Evolutionary conservation across 1,284 basidiomycete genomes (phyloP).

Genomic region (Pascua guehoae): DNA sequence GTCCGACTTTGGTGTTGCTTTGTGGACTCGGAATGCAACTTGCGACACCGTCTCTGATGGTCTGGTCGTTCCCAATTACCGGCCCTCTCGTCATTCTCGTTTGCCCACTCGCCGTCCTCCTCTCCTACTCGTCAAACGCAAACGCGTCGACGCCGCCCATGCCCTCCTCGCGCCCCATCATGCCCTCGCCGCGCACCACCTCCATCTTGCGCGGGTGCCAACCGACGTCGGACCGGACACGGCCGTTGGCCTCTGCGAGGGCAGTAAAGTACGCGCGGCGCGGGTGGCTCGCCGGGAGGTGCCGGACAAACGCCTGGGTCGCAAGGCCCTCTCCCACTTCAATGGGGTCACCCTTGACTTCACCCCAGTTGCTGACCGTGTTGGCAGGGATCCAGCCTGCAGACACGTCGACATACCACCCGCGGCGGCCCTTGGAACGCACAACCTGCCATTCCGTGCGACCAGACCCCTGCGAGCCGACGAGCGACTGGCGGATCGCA

Average conservation of each 20-base stretch:
- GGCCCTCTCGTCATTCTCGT: too few relatives aligned
- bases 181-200: slow-evolving; percentile 81
- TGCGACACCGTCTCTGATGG: too few relatives aligned
- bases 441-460: slow-evolving; percentile 74
- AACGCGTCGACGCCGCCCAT: slow-evolving; percentile 90
- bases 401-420: slow-evolving; percentile 90
- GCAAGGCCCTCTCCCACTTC: slow-evolving; percentile 11
- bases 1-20: too few relatives aligned
- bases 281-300: slow-evolving; percentile 55
- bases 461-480: slow-evolving; percentile 52
- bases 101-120: too few relatives aligned
- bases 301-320: slow-evolving; percentile 33
- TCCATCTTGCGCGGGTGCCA: slow-evolving; percentile 99
- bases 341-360: neutral
- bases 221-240: slow-evolving; percentile 82
- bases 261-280: slow-evolving; percentile 65
- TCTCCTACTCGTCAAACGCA: slow-evolving; percentile 58
- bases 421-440: slow-evolving; percentile 83
- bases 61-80: too few relatives aligned
- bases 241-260: slow-evolving; percentile 77
- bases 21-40: too few relatives aligned
- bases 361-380: slow-evolving; percentile 14
- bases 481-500: slow-evolving; percentile 60
- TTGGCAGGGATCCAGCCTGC: slow-evolving; percentile 64
- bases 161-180: slow-evolving; percentile 87